Evolutionary conservation across 257 asterid genomes (phyloP).

Genomic region (Solanum tarapatanum): DNA sequence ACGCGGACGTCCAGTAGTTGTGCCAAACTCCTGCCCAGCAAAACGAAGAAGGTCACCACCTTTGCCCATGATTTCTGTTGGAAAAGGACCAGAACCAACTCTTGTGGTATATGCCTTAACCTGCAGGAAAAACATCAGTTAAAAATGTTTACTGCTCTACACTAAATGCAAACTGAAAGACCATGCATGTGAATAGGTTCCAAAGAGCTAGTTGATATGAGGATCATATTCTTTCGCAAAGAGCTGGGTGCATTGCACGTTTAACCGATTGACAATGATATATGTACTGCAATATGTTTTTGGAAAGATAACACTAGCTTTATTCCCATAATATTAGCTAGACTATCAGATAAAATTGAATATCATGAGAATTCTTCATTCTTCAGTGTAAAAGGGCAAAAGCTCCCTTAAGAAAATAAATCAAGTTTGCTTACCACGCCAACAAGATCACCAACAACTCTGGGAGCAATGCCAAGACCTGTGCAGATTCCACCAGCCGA

Average conservation of each 20-base stretch:
- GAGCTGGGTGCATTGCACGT: background rate
- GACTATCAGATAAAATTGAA: background rate
- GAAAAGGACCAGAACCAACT: conserved; percentile 97
- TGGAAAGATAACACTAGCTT: background rate
- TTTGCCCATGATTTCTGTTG: conserved; percentile 76
- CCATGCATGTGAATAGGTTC: background rate
- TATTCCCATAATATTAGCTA: background rate
- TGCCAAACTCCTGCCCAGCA: conserved; percentile 93
- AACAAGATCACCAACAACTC: conserved; percentile 73
- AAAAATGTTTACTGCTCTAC: background rate
- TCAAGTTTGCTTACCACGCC: conserved; percentile 64
- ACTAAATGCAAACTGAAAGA: background rate
- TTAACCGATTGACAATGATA: background rate
- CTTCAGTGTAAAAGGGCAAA: background rate
- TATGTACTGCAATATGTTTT: background rate
- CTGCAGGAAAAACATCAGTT: conserved; percentile 21
- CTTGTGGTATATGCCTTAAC: conserved; percentile 92
- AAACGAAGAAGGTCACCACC: conserved; percentile 71
- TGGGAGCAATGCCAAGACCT: conserved; percentile 94
- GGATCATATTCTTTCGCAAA: background rate
- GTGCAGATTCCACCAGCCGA: conserved; percentile 97
- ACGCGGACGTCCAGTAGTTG: conserved; percentile 96
- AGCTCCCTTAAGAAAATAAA: background rate
- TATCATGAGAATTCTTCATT: background rate
- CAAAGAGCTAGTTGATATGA: background rate